Evolutionary conservation across 768 basidiomycete genomes (phyloP).

Genomic region (Sarcomyxa edulis): DNA sequence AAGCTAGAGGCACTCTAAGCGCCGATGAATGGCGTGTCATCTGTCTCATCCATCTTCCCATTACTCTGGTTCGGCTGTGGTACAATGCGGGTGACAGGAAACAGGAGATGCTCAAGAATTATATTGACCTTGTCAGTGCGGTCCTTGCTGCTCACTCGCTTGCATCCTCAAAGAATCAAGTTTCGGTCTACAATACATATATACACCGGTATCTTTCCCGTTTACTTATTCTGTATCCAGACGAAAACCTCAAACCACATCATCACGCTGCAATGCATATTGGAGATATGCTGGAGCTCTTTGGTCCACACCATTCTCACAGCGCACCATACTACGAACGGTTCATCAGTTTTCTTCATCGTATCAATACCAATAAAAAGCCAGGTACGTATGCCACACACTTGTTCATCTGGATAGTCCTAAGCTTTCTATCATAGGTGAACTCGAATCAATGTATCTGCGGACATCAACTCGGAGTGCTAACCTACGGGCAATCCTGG

Average conservation of each 20-base stretch:
- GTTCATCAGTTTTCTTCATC: slow-evolving; percentile 19
- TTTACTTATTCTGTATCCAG: slow-evolving; percentile 12
- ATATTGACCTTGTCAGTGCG: slow-evolving; percentile 22
- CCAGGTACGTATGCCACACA: slow-evolving; percentile 10
- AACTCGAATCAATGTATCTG: slow-evolving; percentile 14
- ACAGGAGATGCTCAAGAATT: slow-evolving; percentile 18
- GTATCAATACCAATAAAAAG: slow-evolving; percentile 17
- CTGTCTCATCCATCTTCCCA: slow-evolving; percentile 21
- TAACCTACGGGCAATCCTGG: slow-evolving; percentile 11
- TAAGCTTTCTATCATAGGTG: slow-evolving; percentile 7
- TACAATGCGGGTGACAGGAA: slow-evolving; percentile 8
- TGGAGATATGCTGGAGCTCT: slow-evolving; percentile 10
- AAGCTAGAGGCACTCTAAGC: slow-evolving; percentile 18
- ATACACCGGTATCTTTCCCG: slow-evolving; percentile 15
- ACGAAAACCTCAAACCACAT: slow-evolving; percentile 11
- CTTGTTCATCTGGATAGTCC: not conserved
- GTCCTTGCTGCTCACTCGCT: slow-evolving; percentile 16
- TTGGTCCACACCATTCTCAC: slow-evolving; percentile 22
- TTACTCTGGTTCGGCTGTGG: slow-evolving; percentile 24
- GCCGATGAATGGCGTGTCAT: slow-evolving; percentile 22
- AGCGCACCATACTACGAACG: slow-evolving; percentile 23
- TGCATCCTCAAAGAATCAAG: slow-evolving; percentile 12
- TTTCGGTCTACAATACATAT: slow-evolving; percentile 13
- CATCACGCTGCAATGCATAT: slow-evolving; percentile 20
- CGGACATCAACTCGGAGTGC: slow-evolving; percentile 3